A percentile compares a stretch with the other conserved stretches of the same genome.
Conservation (phyloP, 345 rosid genomes). For the Cardamine occulta region DNA sequence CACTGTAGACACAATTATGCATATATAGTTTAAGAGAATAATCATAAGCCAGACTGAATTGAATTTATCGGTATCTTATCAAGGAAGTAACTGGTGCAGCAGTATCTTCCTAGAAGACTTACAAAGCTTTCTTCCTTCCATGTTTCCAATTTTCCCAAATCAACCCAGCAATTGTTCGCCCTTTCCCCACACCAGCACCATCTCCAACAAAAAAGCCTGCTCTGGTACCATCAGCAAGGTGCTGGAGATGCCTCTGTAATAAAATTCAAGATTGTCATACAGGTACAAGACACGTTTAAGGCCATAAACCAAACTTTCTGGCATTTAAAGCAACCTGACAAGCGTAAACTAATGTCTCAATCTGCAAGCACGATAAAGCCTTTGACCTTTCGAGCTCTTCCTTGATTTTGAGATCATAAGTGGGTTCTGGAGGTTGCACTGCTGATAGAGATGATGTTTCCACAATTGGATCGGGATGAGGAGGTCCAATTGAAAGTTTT, state of each 20-base stretch:
- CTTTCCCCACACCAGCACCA: conserved; percentile 99
- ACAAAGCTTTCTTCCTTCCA: conserved; percentile 85
- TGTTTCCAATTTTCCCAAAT: conserved; percentile 96
- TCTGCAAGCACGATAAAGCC: conserved; percentile 95
- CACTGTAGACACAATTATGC: conserved; percentile 11
- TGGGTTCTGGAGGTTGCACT: conserved; percentile 94
- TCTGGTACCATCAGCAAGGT: conserved; percentile 80
- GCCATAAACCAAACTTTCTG: conserved; percentile 37
- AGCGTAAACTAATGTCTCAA: conserved; percentile 97
- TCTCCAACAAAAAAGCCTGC: conserved; percentile 99
- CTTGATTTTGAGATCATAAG: conserved; percentile 73
- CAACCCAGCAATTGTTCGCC: conserved; percentile 95
- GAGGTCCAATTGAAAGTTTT: conserved; percentile 87
- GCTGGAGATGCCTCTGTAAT: conserved; percentile 88
- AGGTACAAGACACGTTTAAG: conserved; percentile 32
- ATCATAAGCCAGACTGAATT: conserved; percentile 10
- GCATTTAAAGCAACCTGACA: conserved; percentile 69
- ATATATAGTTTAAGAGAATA: conserved; percentile 17
- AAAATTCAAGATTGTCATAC: conserved; percentile 40
- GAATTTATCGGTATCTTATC: conserved; percentile 2
- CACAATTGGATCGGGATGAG: conserved; percentile 96
- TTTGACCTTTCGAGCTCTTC: conserved; percentile 73
- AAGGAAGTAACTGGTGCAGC: conserved; percentile 7
- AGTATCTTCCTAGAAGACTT: conserved; percentile 47
- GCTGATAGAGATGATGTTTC: conserved; percentile 98